Evolutionary conservation across 352 stramenopile genomes (phyloP).

Genomic region (Phytopythium cucurbitacearum): DNA sequence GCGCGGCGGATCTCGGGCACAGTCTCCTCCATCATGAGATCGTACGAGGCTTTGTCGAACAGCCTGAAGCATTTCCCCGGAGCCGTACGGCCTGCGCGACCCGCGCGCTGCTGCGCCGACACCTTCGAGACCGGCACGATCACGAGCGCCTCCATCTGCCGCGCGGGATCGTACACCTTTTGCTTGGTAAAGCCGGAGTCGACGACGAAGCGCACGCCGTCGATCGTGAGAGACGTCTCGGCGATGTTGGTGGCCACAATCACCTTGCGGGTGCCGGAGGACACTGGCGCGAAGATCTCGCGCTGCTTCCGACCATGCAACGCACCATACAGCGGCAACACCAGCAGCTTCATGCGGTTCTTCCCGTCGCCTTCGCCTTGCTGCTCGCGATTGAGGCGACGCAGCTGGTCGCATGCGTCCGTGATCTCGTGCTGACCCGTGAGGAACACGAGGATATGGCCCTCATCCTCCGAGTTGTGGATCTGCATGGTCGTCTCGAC

Average conservation of each 20-base stretch:
- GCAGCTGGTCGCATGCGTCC: slow-evolving; percentile 84
- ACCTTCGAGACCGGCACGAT: slow-evolving; percentile 95
- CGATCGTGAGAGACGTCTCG: slow-evolving; percentile 98
- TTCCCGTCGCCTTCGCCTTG: slow-evolving; percentile 25
- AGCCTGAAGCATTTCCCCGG: slow-evolving; percentile 98
- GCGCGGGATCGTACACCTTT: slow-evolving; percentile 88
- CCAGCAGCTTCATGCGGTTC: slow-evolving; percentile 45
- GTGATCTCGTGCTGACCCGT: slow-evolving; percentile 94
- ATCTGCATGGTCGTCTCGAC: slow-evolving; percentile 80
- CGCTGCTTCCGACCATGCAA: slow-evolving; percentile 91
- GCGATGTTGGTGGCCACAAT: slow-evolving; percentile 93
- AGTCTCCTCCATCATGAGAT: slow-evolving; percentile 95
- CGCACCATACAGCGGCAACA: slow-evolving; percentile 94
- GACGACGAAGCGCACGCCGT: slow-evolving; percentile 88
- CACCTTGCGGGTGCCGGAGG: slow-evolving; percentile 71
- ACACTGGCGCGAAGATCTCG: slow-evolving; percentile 92
- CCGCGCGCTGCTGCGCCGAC: slow-evolving; percentile 92
- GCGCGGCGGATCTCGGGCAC: slow-evolving; percentile 98
- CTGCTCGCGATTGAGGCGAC: slow-evolving; percentile 28
- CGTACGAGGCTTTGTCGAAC: slow-evolving; percentile 97
- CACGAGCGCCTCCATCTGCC: slow-evolving; percentile 77
- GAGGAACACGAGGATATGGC: slow-evolving; percentile 94
- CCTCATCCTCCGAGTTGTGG: slow-evolving; percentile 62
- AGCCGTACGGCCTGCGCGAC: slow-evolving; percentile 93
- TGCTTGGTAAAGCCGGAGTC: slow-evolving; percentile 87